Evolutionary conservation across 1,139 yeast genomes (phyloP).

Genomic region (Spathaspora jeffriesii): DNA sequence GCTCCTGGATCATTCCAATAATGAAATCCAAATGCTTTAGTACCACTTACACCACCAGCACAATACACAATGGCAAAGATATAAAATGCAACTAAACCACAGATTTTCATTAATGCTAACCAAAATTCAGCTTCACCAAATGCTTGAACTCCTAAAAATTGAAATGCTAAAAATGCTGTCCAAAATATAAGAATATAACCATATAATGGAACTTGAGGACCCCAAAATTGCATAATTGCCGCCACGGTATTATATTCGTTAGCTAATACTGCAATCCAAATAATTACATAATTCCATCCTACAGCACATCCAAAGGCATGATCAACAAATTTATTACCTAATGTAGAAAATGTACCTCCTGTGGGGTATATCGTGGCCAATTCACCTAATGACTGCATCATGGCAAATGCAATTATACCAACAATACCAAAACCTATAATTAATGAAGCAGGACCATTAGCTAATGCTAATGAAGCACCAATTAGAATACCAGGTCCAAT

Average conservation of each 20-base stretch:
- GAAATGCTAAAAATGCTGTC: slow-evolving; percentile 53
- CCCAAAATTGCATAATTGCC: slow-evolving; percentile 57
- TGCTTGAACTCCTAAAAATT: slow-evolving; percentile 55
- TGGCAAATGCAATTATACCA: slow-evolving; percentile 55
- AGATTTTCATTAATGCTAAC: slow-evolving; percentile 57
- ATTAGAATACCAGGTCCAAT: slow-evolving; percentile 56
- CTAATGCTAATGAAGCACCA: slow-evolving; percentile 46
- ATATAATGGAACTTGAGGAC: slow-evolving; percentile 58
- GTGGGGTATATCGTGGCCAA: slow-evolving; percentile 51
- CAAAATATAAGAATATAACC: slow-evolving; percentile 60
- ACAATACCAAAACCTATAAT: slow-evolving; percentile 48
- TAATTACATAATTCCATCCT: slow-evolving; percentile 64
- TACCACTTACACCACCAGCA: slow-evolving; percentile 64
- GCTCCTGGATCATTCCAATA: slow-evolving; percentile 56
- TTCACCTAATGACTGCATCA: slow-evolving; percentile 63
- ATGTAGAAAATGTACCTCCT: slow-evolving; percentile 56
- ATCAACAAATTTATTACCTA: slow-evolving; percentile 55
- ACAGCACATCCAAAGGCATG: slow-evolving; percentile 60
- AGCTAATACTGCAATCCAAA: slow-evolving; percentile 62
- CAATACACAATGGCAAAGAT: slow-evolving; percentile 59
- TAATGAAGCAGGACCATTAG: slow-evolving; percentile 47
- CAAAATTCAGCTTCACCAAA: slow-evolving; percentile 73
- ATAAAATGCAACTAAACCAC: slow-evolving; percentile 58
- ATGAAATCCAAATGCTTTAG: slow-evolving; percentile 52
- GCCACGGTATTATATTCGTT: slow-evolving; percentile 60